Base-by-base conservation (phyloP, 2,329 filamentous ascomycete species). In the Nectriaceae sp. region DNA sequence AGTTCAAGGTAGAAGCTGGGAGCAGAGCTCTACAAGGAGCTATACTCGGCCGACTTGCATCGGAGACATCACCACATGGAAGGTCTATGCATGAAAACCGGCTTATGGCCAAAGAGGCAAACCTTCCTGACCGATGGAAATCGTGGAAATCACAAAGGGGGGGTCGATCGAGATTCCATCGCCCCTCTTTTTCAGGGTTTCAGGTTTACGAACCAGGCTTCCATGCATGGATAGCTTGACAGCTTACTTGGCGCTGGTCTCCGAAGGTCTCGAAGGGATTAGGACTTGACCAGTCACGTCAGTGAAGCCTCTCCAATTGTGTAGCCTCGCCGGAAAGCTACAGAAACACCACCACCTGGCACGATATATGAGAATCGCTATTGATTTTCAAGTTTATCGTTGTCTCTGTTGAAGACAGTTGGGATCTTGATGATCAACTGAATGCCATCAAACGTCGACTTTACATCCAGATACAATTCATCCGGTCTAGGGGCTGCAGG, bases 371-470 rank as follows among this genome's bases (percentile, higher is more conserved):
- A n/a, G n/a, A n/a, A n/a, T n/a, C n/a, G n/a, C n/a, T n/a, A n/a
- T n/a, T n/a, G n/a, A n/a, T n/a, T n/a, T n/a, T n/a, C n/a, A n/a
- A n/a, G n/a, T n/a, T n/a, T n/a, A n/a, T n/a, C n/a, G n/a, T n/a
- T n/a, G n/a, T n/a, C n/a, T 6, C 66, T 70, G 46, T 74, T 73
- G 56, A 82, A 80, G 21, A 80, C 74, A 2, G 78, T 82, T 20
- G 78, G 79, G 49, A 82, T 82, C 57, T 79, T 76, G 55, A 82
- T 80, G 21, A 75, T 80, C 44, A 82, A 62, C 63, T 82, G 79
- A 56, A 82, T 80, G 2, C 79, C 79, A 45, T 82, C 79, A 35
- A 72, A 78, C 4, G 79, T 82, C 26, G 78, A 81, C 63, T 79
- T 79, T 49, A 82, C 77, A 54, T 82, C 79, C 47, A 82, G 59